phyloP scores from a whole-genome alignment of 2,329 filamentous ascomycete species.

The Domatiomyces globalis region DNA sequence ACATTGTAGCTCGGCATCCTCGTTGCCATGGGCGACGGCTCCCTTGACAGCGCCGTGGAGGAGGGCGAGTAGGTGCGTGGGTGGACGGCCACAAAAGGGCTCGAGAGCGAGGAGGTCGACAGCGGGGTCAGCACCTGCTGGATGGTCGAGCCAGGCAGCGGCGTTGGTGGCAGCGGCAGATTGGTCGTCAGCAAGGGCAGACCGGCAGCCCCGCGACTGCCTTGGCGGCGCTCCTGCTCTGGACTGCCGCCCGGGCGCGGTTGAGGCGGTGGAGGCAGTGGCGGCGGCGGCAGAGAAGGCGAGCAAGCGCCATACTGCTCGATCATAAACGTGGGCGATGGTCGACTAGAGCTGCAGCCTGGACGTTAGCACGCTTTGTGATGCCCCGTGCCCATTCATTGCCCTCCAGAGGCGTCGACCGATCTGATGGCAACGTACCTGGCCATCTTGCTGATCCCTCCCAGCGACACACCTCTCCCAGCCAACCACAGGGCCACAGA shows the following conservation, averaged over 20 bases:
- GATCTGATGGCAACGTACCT: background rate
- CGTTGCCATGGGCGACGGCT: constrained; percentile 30
- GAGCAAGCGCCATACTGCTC: background rate
- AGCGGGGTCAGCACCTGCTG: constrained; percentile 1
- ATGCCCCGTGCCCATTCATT: background rate
- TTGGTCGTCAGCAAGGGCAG: constrained; percentile 30
- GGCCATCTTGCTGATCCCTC: background rate
- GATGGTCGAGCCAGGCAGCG: constrained; percentile 16
- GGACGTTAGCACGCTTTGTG: background rate
- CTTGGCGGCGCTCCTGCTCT: constrained; percentile 27
- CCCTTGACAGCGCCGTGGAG: constrained; percentile 21
- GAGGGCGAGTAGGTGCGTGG: constrained; percentile 18
- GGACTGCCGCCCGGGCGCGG: constrained; percentile 21
- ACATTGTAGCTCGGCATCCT: constrained; percentile 29
- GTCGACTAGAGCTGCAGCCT: background rate
- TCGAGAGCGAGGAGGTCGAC: constrained; percentile 4
- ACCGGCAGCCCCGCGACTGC: constrained; percentile 15
- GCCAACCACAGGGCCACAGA: background rate
- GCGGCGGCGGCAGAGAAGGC: constrained; percentile 6
- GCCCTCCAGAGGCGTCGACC: too few species aligned
- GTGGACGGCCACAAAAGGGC: constrained; percentile 1
- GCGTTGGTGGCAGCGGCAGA: constrained; percentile 25
- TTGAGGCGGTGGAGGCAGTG: constrained; percentile 15
- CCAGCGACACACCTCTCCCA: background rate
- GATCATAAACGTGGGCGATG: background rate